phyloP scores from a whole-genome alignment of 2,329 filamentous ascomycete species.

The Phaeosphaeria sp. region DNA sequence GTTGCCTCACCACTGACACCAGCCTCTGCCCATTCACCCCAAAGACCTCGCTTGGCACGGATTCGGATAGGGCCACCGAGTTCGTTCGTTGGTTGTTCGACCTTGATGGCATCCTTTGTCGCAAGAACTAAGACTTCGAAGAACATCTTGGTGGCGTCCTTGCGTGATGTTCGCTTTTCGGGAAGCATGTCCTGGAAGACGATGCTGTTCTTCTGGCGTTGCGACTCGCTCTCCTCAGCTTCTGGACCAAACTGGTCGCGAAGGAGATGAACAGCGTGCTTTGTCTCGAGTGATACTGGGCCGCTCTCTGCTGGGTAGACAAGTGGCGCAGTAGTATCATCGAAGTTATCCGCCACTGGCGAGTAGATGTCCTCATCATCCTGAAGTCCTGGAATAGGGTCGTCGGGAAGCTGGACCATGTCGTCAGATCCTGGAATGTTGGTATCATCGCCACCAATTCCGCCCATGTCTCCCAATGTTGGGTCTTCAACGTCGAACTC shows the following conservation, averaged over 20 bases:
- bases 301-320: conserved; percentile 84
- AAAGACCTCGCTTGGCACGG: conserved; percentile 90
- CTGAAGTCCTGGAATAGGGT: conserved; percentile 35
- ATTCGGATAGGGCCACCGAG: conserved; percentile 84
- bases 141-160: conserved; percentile 99
- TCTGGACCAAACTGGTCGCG: conserved; percentile 84
- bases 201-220: conserved; percentile 77
- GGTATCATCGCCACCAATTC: conserved; percentile 50
- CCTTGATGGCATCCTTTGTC: conserved; percentile 97
- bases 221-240: conserved; percentile 69
- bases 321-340: conserved; percentile 77
- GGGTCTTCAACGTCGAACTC: conserved; percentile 61
- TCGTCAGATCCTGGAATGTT: conserved; percentile 34
- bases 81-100: conserved; percentile 76
- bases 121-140: conserved; percentile 95
- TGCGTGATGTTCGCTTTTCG: conserved; percentile 78
- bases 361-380: conserved; percentile 48
- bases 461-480: conserved; percentile 48
- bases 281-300: conserved; percentile 87
- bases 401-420: conserved; percentile 39
- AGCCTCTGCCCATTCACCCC: conserved; percentile 93
- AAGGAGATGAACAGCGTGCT: conserved; percentile 93
- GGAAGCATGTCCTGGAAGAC: conserved; percentile 93
- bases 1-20: conserved; percentile 34
- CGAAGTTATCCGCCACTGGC: conserved; percentile 65